Base-by-base conservation (phyloP, 2,329 filamentous ascomycete genomes). In the Cercospora berteroae region DNA sequence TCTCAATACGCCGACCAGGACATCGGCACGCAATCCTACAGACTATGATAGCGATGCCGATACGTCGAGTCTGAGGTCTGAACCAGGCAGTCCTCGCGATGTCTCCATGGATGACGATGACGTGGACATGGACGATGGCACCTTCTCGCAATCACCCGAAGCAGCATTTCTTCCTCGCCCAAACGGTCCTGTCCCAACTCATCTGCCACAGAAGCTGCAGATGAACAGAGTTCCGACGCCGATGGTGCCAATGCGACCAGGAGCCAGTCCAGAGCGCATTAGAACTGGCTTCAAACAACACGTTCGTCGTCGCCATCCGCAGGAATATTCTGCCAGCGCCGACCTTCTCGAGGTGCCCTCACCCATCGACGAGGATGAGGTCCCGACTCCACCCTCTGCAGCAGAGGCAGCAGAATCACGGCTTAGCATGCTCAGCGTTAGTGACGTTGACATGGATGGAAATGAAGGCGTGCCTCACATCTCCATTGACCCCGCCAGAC, bases 281-380 rank as follows among this genome's bases (percentile, higher is more conserved):
- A 63, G 64, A n/a, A 69, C 62, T 9, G 69, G 70, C 20, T 57
- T 68, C 29, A 69, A 69, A 42, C 68, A 74, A 23, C 75, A 77
- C 62, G 59, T 77, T 44, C 70, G 75, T n/a, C 67, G 67, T 33
- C 75, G 76, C 18, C 76, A 77, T 63, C 76, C 75, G 16, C 75
- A 76, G 61, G 74, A 76, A 58, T 64, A 66, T 59, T 73, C 69
- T 62, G 57, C 67, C 25, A 71, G 67, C 67, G 74, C 75, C 6
- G 75, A 77, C 44, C 73, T 73, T 31, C 70, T 76, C 12, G 75
- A 76, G 59, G 74, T 78, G 1, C 76, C 77, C 5, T 76, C 77
- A 4, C 76, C 77, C 4, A 76, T 78, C 27, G 76, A 76, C 61
- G 77, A 78, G 63, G 75, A 79, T 64, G 77, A 79, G 60, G 75